A percentile compares a stretch with the other conserved stretches of the same genome.
These are phyloP conservation scores for Paspalum vaginatum DNA, from an alignment of 176 grass and related monocot species.

Conservation along the genomic window DNA sequence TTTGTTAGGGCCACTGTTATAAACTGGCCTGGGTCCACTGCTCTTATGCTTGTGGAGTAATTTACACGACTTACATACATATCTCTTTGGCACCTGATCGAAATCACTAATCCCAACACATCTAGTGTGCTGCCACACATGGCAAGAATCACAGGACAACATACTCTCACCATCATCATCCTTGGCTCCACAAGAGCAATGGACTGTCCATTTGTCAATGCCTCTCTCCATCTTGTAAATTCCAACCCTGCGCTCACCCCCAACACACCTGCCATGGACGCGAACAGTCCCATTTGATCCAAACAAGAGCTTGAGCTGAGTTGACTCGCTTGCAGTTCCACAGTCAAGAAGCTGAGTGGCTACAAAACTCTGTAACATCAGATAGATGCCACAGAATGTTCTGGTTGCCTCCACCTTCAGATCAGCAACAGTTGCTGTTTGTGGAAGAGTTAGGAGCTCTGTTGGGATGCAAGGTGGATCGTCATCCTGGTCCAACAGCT, in stretches of 20 bases:
- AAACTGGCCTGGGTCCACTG: constrained; percentile 20
- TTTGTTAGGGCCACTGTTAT: constrained; percentile 38
- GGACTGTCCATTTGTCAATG: constrained; percentile 64
- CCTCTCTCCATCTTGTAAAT: constrained; percentile 73
- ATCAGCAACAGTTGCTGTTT: constrained; percentile 63
- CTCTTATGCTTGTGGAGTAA: constrained; percentile 32
- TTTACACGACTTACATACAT: constrained; percentile 67
- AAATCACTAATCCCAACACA: constrained; percentile 72
- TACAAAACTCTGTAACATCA: constrained; percentile 62
- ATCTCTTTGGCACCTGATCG: constrained; percentile 63
- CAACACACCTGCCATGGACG: constrained; percentile 47
- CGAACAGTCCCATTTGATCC: constrained; percentile 38
- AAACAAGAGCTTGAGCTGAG: constrained; percentile 62
- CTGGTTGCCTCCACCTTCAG: constrained; percentile 57
- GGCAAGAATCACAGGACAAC: constrained; percentile 75
- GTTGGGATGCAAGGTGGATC: constrained; percentile 50
- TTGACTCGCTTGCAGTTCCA: constrained; percentile 40
- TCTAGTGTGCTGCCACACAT: constrained; percentile 82
- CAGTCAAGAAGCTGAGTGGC: constrained; percentile 59
- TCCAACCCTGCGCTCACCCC: constrained; percentile 43
- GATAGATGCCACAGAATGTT: constrained; percentile 59
- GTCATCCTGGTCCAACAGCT: constrained; percentile 43
- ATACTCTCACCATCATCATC: constrained; percentile 89
- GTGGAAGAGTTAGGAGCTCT: constrained; percentile 54
- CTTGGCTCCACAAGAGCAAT: constrained; percentile 69